These are phyloP conservation scores for Mitragyna speciosa DNA, from an alignment of 257 asterid genomes.

Conservation along the genomic window DNA sequence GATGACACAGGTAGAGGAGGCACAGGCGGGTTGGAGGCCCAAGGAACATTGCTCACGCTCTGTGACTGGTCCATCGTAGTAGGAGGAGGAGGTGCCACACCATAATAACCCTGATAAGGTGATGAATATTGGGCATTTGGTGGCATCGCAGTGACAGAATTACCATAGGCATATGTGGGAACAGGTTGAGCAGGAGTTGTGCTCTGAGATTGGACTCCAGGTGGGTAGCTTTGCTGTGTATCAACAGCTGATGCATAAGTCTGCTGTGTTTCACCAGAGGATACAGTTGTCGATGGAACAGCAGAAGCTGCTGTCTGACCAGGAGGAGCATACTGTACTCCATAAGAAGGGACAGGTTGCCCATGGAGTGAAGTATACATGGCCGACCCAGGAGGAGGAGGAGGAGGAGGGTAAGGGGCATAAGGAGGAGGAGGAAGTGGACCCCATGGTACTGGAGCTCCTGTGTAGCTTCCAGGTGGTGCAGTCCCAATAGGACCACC, in stretches of 20 bases:
- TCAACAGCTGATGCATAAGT: slow-evolving; percentile 61
- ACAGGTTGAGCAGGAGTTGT: slow-evolving; percentile 53
- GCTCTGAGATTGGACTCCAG: slow-evolving; percentile 68
- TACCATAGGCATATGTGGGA: slow-evolving; percentile 58
- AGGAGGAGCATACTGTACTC: slow-evolving; percentile 69
- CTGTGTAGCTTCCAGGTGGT: slow-evolving; percentile 58
- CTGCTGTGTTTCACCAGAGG: slow-evolving; percentile 63
- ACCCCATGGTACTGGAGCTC: slow-evolving; percentile 70
- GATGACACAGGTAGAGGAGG: slow-evolving; percentile 66
- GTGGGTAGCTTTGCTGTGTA: slow-evolving; percentile 70
- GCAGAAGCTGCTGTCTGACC: slow-evolving; percentile 60
- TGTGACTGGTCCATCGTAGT: slow-evolving; percentile 60
- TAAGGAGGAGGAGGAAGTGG: slow-evolving; percentile 60
- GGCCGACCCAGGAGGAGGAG: slow-evolving; percentile 84
- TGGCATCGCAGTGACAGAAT: slow-evolving; percentile 51
- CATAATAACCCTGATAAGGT: slow-evolving; percentile 64
- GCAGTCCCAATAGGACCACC: slow-evolving; percentile 67
- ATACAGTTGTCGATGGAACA: slow-evolving; percentile 39
- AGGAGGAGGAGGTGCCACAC: slow-evolving; percentile 48
- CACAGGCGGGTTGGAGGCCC: slow-evolving; percentile 70
- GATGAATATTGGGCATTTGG: slow-evolving; percentile 64
- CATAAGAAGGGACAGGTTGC: slow-evolving; percentile 56
- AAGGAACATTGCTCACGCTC: slow-evolving; percentile 62
- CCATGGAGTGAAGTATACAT: slow-evolving; percentile 61
- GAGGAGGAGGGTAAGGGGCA: slow-evolving; percentile 68